Evolutionary conservation across 2,329 filamentous ascomycete species (phyloP).

Genomic region (Zymoseptoria pseudotritici): DNA sequence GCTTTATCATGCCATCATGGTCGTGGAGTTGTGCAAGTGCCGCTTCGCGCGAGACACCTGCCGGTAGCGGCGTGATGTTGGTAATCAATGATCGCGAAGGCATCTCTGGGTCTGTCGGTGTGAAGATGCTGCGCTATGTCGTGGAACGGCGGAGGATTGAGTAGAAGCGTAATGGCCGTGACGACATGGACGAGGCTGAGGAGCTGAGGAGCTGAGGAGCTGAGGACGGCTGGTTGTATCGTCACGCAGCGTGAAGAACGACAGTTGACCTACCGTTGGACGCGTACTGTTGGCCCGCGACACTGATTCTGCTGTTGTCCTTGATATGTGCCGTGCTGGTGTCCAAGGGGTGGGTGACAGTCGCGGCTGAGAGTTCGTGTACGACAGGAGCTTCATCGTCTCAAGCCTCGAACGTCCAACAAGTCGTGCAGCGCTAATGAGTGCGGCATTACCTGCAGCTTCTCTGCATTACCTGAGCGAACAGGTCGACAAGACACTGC

Average conservation of each 20-base stretch:
- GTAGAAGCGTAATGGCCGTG: not conserved
- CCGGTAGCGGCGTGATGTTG: constrained; percentile 68
- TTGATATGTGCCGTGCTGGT: not conserved
- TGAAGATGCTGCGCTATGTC: constrained; percentile 2
- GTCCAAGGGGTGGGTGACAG: not conserved
- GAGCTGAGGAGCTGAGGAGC: not conserved
- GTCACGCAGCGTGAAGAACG: not conserved
- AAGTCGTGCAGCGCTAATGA: too few relatives aligned
- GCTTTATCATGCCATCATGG: constrained; percentile 76
- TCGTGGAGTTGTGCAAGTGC: constrained; percentile 69
- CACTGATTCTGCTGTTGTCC: not conserved
- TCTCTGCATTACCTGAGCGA: not conserved
- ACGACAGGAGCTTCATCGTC: not conserved
- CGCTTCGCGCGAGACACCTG: constrained; percentile 58
- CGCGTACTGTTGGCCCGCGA: not conserved
- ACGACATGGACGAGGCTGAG: not conserved
- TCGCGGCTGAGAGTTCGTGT: not conserved
- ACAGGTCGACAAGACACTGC: not conserved
- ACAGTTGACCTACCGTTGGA: not conserved
- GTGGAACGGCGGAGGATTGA: not conserved
- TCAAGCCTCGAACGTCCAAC: not conserved
- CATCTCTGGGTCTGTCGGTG: constrained; percentile 41
- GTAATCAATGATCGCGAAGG: constrained; percentile 66
- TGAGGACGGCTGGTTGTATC: not conserved
- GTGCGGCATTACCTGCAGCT: not conserved